Percentiles rank a stretch among this genome's conserved stretches.
Conservation (phyloP, 2,329 filamentous ascomycete genomes). For the Madurella mycetomatis region DNA sequence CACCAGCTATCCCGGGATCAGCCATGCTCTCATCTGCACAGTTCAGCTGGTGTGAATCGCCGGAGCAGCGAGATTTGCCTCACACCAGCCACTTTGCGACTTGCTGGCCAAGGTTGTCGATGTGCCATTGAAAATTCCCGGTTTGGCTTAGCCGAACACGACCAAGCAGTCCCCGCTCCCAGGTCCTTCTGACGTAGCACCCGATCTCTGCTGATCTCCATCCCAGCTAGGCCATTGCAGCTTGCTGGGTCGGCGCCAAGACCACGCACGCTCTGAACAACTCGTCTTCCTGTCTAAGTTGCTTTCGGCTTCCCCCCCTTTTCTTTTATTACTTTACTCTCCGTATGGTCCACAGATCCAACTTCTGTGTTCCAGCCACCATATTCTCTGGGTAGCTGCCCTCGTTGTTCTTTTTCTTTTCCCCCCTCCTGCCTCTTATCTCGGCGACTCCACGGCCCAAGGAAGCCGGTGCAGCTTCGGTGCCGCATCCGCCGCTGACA, state of each 20-base stretch:
- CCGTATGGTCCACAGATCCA: slow-evolving; percentile 8
- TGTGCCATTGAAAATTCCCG: neutral
- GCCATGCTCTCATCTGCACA: slow-evolving; percentile 7
- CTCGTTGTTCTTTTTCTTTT: slow-evolving; percentile 2
- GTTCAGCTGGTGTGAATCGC: slow-evolving; percentile 12
- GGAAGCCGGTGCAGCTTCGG: neutral
- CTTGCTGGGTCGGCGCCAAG: slow-evolving; percentile 10
- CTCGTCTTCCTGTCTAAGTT: slow-evolving; percentile 13
- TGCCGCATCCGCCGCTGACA: slow-evolving; percentile 12
- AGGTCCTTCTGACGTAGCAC: slow-evolving; percentile 23
- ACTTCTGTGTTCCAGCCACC: slow-evolving; percentile 8
- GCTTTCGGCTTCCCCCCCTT: slow-evolving; percentile 3
- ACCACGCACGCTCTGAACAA: slow-evolving; percentile 5
- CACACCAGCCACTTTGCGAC: slow-evolving; percentile 2
- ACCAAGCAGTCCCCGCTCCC: slow-evolving; percentile 1
- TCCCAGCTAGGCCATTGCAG: slow-evolving; percentile 9
- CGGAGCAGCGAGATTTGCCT: neutral
- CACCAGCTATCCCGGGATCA: slow-evolving; percentile 11
- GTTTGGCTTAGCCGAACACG: slow-evolving; percentile 10
- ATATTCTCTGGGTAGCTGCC: neutral
- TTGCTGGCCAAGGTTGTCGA: neutral
- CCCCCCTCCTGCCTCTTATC: neutral
- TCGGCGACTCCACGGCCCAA: neutral
- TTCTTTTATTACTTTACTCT: slow-evolving; percentile 6
- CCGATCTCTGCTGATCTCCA: slow-evolving; percentile 17